A percentile compares a stretch with the other conserved stretches of the same genome.
These are phyloP conservation scores for Kodamaea sp. DNA, from an alignment of 1,139 yeast species.

Conservation along the genomic window DNA sequence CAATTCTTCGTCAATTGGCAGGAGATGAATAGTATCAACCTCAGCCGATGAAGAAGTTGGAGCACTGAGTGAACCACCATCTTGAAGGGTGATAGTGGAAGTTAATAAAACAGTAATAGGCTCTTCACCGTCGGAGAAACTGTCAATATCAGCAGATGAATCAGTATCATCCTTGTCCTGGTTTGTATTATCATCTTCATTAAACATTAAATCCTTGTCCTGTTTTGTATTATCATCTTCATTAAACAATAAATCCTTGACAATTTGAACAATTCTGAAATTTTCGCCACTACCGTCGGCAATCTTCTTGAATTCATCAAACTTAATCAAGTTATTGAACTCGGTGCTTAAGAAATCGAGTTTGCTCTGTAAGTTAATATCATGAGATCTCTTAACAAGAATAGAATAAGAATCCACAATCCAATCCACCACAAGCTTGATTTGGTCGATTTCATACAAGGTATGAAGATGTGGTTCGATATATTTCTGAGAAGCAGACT, in stretches of 20 bases:
- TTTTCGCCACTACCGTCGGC: conserved; percentile 10
- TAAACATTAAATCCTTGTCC: conserved; percentile 21
- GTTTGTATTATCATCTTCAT: conserved; percentile 8
- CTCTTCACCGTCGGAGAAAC: conserved; percentile 12
- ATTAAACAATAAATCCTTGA: conserved; percentile 21
- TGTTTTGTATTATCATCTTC: conserved; percentile 12
- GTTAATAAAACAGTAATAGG: conserved; percentile 27
- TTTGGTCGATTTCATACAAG: conserved; percentile 4
- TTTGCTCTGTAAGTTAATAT: conserved; percentile 13
- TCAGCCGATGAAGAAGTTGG: neutral
- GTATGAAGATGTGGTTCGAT: conserved; percentile 1
- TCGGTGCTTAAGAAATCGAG: conserved; percentile 26
- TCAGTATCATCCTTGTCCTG: neutral
- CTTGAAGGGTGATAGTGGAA: conserved; percentile 28
- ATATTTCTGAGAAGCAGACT: neutral
- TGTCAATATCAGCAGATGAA: conserved; percentile 2
- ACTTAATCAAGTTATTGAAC: conserved; percentile 25
- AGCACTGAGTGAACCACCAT: neutral
- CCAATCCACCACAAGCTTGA: conserved; percentile 4
- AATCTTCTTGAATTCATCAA: conserved; percentile 14
- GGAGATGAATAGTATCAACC: neutral
- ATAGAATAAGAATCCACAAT: neutral
- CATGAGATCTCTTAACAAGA: conserved; percentile 2
- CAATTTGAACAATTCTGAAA: conserved; percentile 19
- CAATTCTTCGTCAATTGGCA: conserved; percentile 26